Percentiles rank a stretch among this genome's conserved stretches.
phyloP scores from a whole-genome alignment of 106 monocot species.

The Narthecium ossifragum region DNA sequence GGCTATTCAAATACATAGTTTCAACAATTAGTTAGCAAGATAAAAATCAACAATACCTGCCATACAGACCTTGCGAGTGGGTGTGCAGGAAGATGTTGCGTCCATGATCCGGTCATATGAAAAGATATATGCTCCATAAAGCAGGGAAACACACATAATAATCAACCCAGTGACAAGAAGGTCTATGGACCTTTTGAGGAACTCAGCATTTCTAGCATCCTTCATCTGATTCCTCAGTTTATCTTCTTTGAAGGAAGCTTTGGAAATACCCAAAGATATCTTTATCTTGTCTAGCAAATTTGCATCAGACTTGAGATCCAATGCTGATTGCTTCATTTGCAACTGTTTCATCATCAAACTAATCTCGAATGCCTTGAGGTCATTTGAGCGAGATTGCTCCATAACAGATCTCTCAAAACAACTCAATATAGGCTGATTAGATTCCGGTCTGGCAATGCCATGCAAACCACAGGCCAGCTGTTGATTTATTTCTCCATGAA shows the following conservation, averaged over 20 bases:
- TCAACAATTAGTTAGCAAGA: neutral
- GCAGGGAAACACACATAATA: slow-evolving; percentile 67
- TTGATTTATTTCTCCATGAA: slow-evolving; percentile 23
- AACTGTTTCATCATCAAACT: slow-evolving; percentile 55
- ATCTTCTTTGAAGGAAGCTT: slow-evolving; percentile 75
- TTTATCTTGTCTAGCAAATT: slow-evolving; percentile 66
- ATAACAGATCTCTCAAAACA: slow-evolving; percentile 65
- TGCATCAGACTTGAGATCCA: slow-evolving; percentile 55
- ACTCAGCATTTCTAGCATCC: slow-evolving; percentile 59
- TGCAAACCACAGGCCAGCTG: slow-evolving; percentile 31
- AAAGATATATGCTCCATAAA: slow-evolving; percentile 59
- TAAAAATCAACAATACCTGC: slow-evolving; percentile 1
- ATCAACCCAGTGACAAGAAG: slow-evolving; percentile 70
- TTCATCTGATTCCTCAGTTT: slow-evolving; percentile 78
- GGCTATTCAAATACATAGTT: neutral
- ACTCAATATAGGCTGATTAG: slow-evolving; percentile 36
- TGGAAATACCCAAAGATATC: slow-evolving; percentile 61
- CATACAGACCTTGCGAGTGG: slow-evolving; percentile 36
- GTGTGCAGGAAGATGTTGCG: slow-evolving; percentile 54
- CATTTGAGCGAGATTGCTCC: slow-evolving; percentile 80
- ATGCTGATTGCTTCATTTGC: slow-evolving; percentile 63
- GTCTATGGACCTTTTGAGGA: slow-evolving; percentile 64
- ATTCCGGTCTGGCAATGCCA: slow-evolving; percentile 8
- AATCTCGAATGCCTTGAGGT: slow-evolving; percentile 83
- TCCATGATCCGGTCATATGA: slow-evolving; percentile 72